phyloP scores from a whole-genome alignment of 768 basidiomycete species.

The Agrocybe chaxingu region DNA sequence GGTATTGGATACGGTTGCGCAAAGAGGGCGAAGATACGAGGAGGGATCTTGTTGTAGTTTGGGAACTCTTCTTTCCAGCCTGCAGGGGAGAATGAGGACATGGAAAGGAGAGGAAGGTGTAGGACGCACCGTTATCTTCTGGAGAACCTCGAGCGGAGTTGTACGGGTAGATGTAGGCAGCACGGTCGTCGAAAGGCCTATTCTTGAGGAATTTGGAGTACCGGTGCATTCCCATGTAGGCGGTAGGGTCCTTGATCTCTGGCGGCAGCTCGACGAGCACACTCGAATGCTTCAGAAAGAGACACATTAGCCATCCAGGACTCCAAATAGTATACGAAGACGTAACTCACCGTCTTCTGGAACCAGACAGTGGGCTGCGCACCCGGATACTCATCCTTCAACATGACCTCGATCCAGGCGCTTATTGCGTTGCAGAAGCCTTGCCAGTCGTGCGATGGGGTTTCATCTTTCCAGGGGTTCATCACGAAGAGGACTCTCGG shows the following conservation, averaged over 20 bases:
- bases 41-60: too few relatives aligned
- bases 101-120: neutral
- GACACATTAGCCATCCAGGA: neutral
- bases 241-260: constrained; percentile 21
- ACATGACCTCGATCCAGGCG: constrained; percentile 35
- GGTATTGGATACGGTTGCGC: too few relatives aligned
- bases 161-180: constrained; percentile 31
- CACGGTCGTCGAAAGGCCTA: constrained; percentile 1
- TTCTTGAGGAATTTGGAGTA: constrained; percentile 18
- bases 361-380: constrained; percentile 24
- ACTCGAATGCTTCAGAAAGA: constrained; percentile 19
- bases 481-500: constrained; percentile 22
- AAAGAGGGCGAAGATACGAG: too few relatives aligned
- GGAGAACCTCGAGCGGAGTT: constrained; percentile 24
- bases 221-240: constrained; percentile 24
- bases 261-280: constrained; percentile 28
- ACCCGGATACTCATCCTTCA: constrained; percentile 24
- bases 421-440: constrained; percentile 25
- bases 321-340: neutral
- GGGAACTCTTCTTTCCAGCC: too few relatives aligned
- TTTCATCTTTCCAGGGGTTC: constrained; percentile 24
- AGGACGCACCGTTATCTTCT: constrained; percentile 13
- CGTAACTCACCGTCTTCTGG: constrained; percentile 24
- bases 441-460: constrained; percentile 6
- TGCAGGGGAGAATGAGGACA: too few relatives aligned